Conservation (phyloP, 2,329 filamentous ascomycete genomes). For the Talaromyces albobiverticillius region DNA sequence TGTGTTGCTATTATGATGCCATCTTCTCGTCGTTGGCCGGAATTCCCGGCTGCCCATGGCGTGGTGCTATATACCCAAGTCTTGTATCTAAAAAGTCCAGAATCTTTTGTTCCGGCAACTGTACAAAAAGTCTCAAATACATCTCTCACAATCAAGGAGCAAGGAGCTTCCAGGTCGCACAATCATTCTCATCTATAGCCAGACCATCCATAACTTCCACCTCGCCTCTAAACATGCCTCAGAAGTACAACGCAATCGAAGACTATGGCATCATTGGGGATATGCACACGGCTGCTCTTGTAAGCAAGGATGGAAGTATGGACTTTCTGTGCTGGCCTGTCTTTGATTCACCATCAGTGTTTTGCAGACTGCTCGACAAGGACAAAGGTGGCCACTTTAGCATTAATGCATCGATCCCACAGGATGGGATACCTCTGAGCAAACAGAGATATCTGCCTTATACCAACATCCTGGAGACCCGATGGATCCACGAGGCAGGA, state of each 20-base stretch:
- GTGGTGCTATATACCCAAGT: background rate
- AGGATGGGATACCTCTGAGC: slow-evolving; percentile 52
- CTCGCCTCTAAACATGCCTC: slow-evolving; percentile 1
- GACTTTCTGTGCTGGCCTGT: slow-evolving; percentile 82
- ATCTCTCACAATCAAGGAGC: background rate
- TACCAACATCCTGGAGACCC: slow-evolving; percentile 71
- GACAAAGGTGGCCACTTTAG: slow-evolving; percentile 72
- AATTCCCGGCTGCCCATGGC: slow-evolving; percentile 7
- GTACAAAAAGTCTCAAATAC: background rate
- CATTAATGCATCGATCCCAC: slow-evolving; percentile 52
- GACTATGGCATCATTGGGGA: slow-evolving; percentile 79
- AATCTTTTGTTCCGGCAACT: background rate
- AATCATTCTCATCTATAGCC: background rate
- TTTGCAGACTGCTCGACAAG: slow-evolving; percentile 71
- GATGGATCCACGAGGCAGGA: slow-evolving; percentile 73
- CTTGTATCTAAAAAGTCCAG: background rate
- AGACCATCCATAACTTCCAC: background rate
- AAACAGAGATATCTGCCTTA: slow-evolving; percentile 77
- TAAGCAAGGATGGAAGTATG: slow-evolving; percentile 69
- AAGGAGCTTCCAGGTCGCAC: background rate
- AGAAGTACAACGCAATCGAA: slow-evolving; percentile 53
- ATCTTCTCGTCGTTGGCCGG: slow-evolving; percentile 14
- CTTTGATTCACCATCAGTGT: slow-evolving; percentile 74
- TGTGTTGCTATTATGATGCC: slow-evolving; percentile 16
- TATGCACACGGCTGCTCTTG: slow-evolving; percentile 74